These are phyloP conservation scores for Solanum hybrid DNA, from an alignment of 305 asterid species.

Conservation along the genomic window DNA sequence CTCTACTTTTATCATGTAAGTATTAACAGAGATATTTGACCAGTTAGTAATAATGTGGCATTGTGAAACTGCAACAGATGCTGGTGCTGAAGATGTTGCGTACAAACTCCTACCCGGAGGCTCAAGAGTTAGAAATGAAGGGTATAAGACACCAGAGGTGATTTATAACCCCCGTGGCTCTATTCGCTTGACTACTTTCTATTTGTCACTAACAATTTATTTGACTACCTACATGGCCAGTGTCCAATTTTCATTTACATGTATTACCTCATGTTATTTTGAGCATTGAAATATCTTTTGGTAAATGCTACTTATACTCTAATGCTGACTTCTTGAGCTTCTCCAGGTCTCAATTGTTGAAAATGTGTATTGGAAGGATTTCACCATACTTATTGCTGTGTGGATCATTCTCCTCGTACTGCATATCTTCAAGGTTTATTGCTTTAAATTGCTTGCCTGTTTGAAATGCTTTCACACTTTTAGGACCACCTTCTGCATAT, in stretches of 20 bases:
- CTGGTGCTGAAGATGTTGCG: slow-evolving; percentile 26
- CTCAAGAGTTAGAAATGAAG: slow-evolving; percentile 24
- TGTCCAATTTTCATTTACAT: background rate
- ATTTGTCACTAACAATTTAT: background rate
- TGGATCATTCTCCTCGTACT: slow-evolving; percentile 46
- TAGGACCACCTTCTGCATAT: background rate
- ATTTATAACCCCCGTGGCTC: background rate
- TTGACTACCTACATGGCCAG: background rate
- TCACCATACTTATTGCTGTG: slow-evolving; percentile 38
- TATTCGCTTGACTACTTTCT: background rate
- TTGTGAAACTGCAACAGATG: slow-evolving; percentile 17
- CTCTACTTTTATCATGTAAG: background rate
- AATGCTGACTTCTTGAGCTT: background rate
- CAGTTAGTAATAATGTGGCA: background rate
- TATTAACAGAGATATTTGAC: background rate
- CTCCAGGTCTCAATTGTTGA: slow-evolving; percentile 42
- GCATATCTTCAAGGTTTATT: slow-evolving; percentile 46
- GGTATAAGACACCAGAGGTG: slow-evolving; percentile 32
- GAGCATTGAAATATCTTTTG: background rate
- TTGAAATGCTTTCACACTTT: background rate
- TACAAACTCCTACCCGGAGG: slow-evolving; percentile 47
- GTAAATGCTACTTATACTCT: background rate
- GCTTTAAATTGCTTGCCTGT: background rate
- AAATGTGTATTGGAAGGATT: slow-evolving; percentile 57
- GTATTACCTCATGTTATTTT: background rate